Evolutionary conservation across 352 stramenopile species (phyloP).

Genomic region (Aphanomyces cochlioides): DNA sequence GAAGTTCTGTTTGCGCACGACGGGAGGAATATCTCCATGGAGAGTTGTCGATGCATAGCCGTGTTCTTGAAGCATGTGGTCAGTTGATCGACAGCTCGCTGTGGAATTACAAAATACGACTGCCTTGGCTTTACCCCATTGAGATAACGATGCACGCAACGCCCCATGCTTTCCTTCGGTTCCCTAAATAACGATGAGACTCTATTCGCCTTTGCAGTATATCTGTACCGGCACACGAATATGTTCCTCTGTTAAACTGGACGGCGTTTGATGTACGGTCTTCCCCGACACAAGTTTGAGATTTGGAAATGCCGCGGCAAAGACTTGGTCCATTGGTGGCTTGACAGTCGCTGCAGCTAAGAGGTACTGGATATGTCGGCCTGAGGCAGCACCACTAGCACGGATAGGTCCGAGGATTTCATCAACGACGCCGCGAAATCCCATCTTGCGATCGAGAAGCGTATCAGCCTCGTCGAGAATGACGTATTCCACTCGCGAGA

Average conservation of each 20-base stretch:
- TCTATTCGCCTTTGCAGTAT: neutral
- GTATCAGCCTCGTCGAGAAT: constrained; percentile 80
- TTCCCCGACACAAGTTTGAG: constrained; percentile 59
- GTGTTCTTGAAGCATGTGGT: constrained; percentile 81
- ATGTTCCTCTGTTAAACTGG: constrained; percentile 59
- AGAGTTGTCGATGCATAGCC: constrained; percentile 61
- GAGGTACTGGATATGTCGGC: constrained; percentile 55
- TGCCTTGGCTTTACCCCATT: constrained; percentile 45
- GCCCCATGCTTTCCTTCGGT: constrained; percentile 65
- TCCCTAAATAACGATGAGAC: neutral
- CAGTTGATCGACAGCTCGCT: constrained; percentile 65
- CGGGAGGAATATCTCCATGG: constrained; percentile 67
- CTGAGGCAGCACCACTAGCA: constrained; percentile 56
- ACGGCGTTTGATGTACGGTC: constrained; percentile 66
- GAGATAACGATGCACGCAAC: constrained; percentile 54
- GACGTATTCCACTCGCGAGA: constrained; percentile 67
- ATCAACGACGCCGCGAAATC: constrained; percentile 70
- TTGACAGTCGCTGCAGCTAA: constrained; percentile 70
- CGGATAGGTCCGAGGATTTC: constrained; percentile 61
- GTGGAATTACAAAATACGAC: constrained; percentile 78
- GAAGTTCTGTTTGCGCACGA: constrained; percentile 53
- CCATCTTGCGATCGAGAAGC: constrained; percentile 78
- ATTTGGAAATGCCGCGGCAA: constrained; percentile 64
- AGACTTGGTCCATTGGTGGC: constrained; percentile 61
- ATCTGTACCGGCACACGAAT: constrained; percentile 42